A percentile compares a stretch with the other conserved stretches of the same genome.
Evolutionary conservation across 2,329 filamentous ascomycete species (phyloP).

Genomic region (Myriosclerotinia scirpicola): DNA sequence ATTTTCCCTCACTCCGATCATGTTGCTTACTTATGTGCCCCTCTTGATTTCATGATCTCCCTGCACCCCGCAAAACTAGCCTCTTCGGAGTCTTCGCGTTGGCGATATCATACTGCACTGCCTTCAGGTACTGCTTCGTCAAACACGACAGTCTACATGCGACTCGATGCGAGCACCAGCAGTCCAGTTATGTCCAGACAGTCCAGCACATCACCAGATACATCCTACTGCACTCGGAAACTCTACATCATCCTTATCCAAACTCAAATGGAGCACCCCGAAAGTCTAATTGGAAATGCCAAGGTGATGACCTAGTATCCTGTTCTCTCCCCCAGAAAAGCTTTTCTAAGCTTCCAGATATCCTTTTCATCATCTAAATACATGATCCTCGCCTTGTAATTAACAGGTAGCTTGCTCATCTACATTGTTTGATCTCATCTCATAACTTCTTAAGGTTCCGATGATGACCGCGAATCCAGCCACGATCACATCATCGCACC

Average conservation of each 20-base stretch:
- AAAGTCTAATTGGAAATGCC: slow-evolving; percentile 1
- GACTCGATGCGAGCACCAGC: not conserved
- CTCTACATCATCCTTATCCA: not conserved
- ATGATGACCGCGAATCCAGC: not conserved
- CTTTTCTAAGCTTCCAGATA: not conserved
- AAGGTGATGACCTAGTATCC: no score
- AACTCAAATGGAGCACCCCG: not conserved
- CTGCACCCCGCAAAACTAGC: slow-evolving; percentile 17
- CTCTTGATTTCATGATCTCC: slow-evolving; percentile 14
- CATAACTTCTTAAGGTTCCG: slow-evolving; percentile 5
- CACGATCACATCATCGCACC: not conserved
- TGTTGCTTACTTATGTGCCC: not conserved
- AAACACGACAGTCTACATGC: not conserved
- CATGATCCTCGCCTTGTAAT: not conserved
- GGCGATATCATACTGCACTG: not conserved
- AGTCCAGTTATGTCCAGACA: no score
- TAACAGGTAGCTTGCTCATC: not conserved
- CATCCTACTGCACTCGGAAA: no score
- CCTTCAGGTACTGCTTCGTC: no score
- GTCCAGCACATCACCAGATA: no score
- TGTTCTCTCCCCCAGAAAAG: not conserved
- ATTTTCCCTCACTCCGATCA: not conserved
- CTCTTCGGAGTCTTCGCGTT: not conserved
- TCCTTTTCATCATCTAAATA: not conserved
- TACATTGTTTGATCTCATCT: not conserved